Evolutionary conservation across 352 stramenopile species (phyloP), one percentile per base, ranked within the genome.

Genomic region (Phytopythium aichiense): DNA sequence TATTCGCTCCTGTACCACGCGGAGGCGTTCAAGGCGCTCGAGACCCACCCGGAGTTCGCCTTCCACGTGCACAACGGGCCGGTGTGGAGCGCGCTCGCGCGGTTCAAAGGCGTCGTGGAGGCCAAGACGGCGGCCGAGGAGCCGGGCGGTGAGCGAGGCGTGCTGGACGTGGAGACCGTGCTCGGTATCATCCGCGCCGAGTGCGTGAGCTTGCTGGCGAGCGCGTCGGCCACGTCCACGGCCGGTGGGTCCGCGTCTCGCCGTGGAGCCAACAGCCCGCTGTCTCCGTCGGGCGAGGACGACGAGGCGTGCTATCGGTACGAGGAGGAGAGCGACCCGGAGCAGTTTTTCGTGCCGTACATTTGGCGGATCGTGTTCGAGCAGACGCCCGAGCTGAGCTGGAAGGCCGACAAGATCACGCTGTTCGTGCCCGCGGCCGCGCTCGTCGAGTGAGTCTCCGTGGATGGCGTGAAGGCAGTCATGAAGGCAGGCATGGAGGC

Each of bases 341-440:
- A 91, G 61, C 76, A 88, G 49, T 94, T 91, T 64, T 94, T 94
- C 65, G 65, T 89, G 54, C 81, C 78, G 53, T 87, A 88, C 67
- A 79, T 94, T 56, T 91, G 85, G 85, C 84, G 80, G 55, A 68
- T 88, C 40, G 75, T 92, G 15, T 84, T 79, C 45, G 79, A 90
- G 58, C 74, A 88, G 59, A 91, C 84, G 28, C 76, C 81, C 7
- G 84, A 94, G 23, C 89, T 91, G 46, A 84, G 77, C 65, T 94
- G 84, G 84, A 89, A 87, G 54, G 67, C 73, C 7, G 81, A 91
- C 55, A 92, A 92, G 68, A 89, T 91, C 68, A 92, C 83, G 50
- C 81, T 92, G 43, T 92, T 92, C 31, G 60, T 76, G 33, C 70
- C 77, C 8, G 35, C n/a, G 33, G 16, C 18, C 25, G 31, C 22